Percentiles rank a stretch among this genome's conserved stretches.
Evolutionary conservation across 495 filamentous ascomycete genomes (phyloP).

Genomic region (Penicillium roqueforti): DNA sequence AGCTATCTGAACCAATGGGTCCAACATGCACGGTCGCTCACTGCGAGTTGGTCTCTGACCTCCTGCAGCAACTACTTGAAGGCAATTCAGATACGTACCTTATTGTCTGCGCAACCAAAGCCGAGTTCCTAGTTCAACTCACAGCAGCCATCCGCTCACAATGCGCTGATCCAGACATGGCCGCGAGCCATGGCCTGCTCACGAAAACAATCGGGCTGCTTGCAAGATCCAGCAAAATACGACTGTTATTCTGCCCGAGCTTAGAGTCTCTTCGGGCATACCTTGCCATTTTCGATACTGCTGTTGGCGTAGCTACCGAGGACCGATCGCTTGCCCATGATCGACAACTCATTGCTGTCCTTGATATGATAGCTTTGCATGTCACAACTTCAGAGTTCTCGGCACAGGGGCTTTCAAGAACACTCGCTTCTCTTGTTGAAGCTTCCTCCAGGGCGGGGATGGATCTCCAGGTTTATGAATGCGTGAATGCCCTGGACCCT

Average conservation of each 20-base stretch:
- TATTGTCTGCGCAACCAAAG: conserved; percentile 64
- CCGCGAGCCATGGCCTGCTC: conserved; percentile 42
- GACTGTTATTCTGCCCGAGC: conserved; percentile 66
- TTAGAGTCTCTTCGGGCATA: conserved; percentile 74
- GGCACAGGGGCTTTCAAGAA: conserved; percentile 73
- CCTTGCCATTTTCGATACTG: conserved; percentile 50
- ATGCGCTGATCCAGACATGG: conserved; percentile 7
- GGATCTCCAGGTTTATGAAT: conserved; percentile 43
- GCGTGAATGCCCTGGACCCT: conserved; percentile 29
- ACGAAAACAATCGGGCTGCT: conserved; percentile 66
- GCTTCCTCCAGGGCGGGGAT: conserved; percentile 40
- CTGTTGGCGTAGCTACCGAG: not conserved
- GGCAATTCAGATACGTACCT: conserved; percentile 55
- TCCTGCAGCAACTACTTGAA: conserved; percentile 61
- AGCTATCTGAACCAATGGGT: conserved; percentile 16
- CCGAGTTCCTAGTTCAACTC: conserved; percentile 57
- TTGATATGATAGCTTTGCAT: conserved; percentile 66
- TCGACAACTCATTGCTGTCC: conserved; percentile 51
- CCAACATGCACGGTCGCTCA: conserved; percentile 22
- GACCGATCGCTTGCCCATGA: conserved; percentile 1
- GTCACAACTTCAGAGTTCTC: conserved; percentile 74
- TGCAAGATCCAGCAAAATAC: conserved; percentile 60
- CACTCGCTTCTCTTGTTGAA: conserved; percentile 64
- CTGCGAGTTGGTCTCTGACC: conserved; percentile 41
- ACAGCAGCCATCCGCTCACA: conserved; percentile 26